phyloP scores from a whole-genome alignment of 1,139 yeast genomes.

The Diutina sp. region DNA sequence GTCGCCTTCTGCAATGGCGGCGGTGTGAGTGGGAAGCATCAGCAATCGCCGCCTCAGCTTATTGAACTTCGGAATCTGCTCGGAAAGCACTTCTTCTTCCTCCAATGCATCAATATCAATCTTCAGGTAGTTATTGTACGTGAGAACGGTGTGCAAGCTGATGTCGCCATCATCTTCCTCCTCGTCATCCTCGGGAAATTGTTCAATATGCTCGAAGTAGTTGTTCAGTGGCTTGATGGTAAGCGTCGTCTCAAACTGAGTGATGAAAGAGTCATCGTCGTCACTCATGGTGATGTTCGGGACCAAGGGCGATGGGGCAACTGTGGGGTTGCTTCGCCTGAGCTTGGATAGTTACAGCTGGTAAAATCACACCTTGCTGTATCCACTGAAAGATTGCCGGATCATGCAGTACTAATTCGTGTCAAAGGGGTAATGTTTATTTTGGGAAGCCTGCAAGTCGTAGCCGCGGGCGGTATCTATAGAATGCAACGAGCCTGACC shows the following conservation, averaged over 20 bases:
- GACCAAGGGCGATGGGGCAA: not conserved
- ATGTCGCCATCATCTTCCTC: constrained; percentile 12
- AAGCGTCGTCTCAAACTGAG: constrained; percentile 36
- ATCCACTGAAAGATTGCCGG: not conserved
- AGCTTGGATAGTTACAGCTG: not conserved
- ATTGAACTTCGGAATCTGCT: constrained; percentile 24
- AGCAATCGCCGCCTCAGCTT: constrained; percentile 2
- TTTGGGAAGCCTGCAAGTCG: not conserved
- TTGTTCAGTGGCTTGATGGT: constrained; percentile 6
- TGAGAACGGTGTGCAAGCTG: constrained; percentile 1
- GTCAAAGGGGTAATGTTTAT: not conserved
- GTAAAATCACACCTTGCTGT: not conserved
- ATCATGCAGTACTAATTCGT: not conserved
- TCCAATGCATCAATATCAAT: constrained; percentile 21
- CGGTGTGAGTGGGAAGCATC: not conserved
- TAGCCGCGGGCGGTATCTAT: not conserved
- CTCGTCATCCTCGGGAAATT: constrained; percentile 6
- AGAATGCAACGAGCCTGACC: not conserved
- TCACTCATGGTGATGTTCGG: constrained; percentile 9
- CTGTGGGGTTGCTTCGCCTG: not conserved
- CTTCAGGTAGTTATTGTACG: constrained; percentile 12
- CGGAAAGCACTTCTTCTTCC: constrained; percentile 20
- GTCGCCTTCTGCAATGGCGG: not conserved
- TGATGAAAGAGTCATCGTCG: constrained; percentile 33
- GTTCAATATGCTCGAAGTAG: constrained; percentile 7